Conservation (phyloP, 768 basidiomycete species). For the Ramaria rubella region DNA sequence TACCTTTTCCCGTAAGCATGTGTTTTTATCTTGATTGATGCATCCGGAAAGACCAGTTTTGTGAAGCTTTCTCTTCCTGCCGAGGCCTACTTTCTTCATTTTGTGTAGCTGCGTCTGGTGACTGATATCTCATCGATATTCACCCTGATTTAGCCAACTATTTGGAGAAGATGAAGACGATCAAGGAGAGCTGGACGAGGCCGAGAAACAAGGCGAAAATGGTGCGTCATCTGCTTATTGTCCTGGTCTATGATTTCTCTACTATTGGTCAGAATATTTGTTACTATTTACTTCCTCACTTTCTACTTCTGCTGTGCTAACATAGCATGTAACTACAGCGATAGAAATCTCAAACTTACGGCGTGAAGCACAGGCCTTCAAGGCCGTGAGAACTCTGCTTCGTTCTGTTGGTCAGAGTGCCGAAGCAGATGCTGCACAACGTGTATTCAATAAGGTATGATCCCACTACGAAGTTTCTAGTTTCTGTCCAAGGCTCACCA, state of each 20-base stretch:
- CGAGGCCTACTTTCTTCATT: too few species aligned
- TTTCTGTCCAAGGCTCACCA: background rate
- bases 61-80: background rate
- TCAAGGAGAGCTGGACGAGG: conserved; percentile 82
- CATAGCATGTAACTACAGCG: conserved; percentile 37
- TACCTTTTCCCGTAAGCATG: conserved; percentile 81
- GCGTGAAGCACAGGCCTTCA: conserved; percentile 85
- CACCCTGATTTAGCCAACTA: conserved; percentile 54
- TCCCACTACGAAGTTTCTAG: background rate
- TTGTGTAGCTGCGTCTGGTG: background rate
- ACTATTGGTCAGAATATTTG: background rate
- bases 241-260: background rate
- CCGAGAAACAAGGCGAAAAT: conserved; percentile 90
- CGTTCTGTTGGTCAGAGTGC: conserved; percentile 31
- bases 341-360: conserved; percentile 87
- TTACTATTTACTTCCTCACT: background rate
- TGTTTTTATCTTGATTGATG: background rate
- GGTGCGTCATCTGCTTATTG: conserved; percentile 39
- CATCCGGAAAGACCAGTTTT: background rate
- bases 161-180: conserved; percentile 91
- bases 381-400: conserved; percentile 67
- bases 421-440: conserved; percentile 48
- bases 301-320: background rate
- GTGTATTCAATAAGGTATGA: conserved; percentile 78
- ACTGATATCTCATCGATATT: background rate